These are phyloP conservation scores for Phytophthora hibernalis DNA, from an alignment of 352 stramenopile species.

Conservation along the genomic window DNA sequence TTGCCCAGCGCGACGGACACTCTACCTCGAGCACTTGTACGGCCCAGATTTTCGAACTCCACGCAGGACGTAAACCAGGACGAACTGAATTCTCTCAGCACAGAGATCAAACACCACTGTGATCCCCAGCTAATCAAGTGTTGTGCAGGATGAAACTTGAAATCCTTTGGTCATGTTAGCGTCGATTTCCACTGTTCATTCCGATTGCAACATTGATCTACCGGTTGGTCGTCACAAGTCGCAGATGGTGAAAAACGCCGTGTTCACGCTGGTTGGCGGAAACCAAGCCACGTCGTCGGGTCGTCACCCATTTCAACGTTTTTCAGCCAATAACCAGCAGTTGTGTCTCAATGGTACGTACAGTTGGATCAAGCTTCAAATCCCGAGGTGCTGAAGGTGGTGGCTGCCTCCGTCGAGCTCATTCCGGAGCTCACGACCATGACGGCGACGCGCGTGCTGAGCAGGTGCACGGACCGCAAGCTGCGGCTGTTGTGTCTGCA, in stretches of 20 bases:
- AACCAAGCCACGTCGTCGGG: neutral
- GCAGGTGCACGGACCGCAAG: conserved; percentile 36
- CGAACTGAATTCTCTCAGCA: neutral
- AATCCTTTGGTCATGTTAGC: too few species aligned
- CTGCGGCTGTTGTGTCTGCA: conserved; percentile 84
- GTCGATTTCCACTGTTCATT: too few species aligned
- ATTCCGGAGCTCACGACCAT: conserved; percentile 24
- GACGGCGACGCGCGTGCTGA: conserved; percentile 22
- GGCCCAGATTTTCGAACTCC: conserved; percentile 52
- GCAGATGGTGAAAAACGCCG: neutral
- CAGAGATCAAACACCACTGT: neutral
- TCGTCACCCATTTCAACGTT: neutral
- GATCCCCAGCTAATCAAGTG: neutral
- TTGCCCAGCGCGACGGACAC: conserved; percentile 52
- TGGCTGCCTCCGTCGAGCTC: conserved; percentile 13
- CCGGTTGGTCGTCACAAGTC: conserved; percentile 6
- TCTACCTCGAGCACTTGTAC: conserved; percentile 70
- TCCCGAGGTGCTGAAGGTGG: conserved; percentile 7
- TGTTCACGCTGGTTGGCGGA: conserved; percentile 12
- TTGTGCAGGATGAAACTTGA: conserved; percentile 1
- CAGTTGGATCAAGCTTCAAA: conserved; percentile 11
- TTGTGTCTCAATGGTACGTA: conserved; percentile 4
- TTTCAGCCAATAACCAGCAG: neutral
- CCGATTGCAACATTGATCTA: neutral
- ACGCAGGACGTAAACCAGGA: conserved; percentile 9